Percentiles rank a stretch among this genome's conserved stretches.
Evolutionary conservation across 192 early-diverging fungal species (phyloP).

Genomic region (Backusella mclennaniae): DNA sequence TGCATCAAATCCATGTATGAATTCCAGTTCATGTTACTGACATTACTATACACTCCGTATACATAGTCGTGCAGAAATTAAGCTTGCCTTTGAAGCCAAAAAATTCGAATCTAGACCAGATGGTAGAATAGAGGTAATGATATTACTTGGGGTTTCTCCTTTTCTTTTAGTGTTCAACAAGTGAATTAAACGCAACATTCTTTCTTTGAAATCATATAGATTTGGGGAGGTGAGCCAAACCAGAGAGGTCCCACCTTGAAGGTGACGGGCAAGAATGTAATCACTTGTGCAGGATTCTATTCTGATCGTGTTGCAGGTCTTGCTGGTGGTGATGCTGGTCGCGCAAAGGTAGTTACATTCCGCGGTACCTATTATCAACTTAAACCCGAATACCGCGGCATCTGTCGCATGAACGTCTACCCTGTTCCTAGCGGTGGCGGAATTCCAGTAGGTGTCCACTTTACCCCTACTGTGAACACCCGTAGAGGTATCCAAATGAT

Average conservation of each 20-base stretch:
- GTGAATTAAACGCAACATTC: background rate
- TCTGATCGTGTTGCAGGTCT: constrained; percentile 33
- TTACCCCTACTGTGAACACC: constrained; percentile 32
- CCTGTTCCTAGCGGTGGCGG: constrained; percentile 37
- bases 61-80: constrained; percentile 36
- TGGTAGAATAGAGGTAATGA: constrained; percentile 25
- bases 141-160: background rate
- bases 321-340: constrained; percentile 25
- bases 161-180: background rate
- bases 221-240: constrained; percentile 28
- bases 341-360: constrained; percentile 30
- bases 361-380: constrained; percentile 38
- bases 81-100: constrained; percentile 32
- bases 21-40: background rate
- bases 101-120: constrained; percentile 26
- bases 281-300: constrained; percentile 39
- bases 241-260: constrained; percentile 28
- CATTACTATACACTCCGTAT: background rate
- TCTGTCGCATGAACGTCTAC: constrained; percentile 36
- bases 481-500: constrained; percentile 35
- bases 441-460: constrained; percentile 36
- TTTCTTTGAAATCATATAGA: background rate
- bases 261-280: constrained; percentile 32
- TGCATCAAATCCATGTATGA: background rate
- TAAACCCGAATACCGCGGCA: constrained; percentile 30